phyloP scores from a whole-genome alignment of 495 filamentous ascomycete species.

The Tuber calosporum region DNA sequence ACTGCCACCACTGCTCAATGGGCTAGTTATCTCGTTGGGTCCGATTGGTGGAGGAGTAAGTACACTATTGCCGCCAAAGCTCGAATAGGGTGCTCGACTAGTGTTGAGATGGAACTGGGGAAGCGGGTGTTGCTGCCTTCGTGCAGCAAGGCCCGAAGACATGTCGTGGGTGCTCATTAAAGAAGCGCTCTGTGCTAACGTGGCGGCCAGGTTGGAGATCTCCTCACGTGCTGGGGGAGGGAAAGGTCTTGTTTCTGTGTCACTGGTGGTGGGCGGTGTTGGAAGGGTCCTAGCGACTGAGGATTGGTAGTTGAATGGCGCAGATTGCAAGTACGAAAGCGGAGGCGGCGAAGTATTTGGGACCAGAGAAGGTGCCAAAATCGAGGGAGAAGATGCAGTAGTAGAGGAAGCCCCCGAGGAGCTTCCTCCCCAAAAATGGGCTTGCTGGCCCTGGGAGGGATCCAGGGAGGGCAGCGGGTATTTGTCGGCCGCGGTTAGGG shows the following conservation, averaged over 20 bases:
- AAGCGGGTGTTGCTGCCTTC: constrained; percentile 37
- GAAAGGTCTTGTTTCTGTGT: constrained; percentile 33
- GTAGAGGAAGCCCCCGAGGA: constrained; percentile 36
- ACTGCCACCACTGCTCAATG: constrained; percentile 35
- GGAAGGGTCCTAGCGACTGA: constrained; percentile 32
- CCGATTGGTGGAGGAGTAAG: constrained; percentile 37
- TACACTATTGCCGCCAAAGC: constrained; percentile 27
- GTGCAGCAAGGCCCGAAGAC: constrained; percentile 37
- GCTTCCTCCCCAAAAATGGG: constrained; percentile 42
- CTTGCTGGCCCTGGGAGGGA: constrained; percentile 41
- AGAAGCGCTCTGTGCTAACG: constrained; percentile 33
- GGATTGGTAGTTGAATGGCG: constrained; percentile 26
- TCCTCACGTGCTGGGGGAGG: constrained; percentile 34
- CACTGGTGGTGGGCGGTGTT: constrained; percentile 38
- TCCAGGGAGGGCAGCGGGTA: constrained; percentile 41
- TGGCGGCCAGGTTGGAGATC: constrained; percentile 35
- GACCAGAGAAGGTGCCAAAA: constrained; percentile 28
- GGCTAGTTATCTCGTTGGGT: constrained; percentile 34
- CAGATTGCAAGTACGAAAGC: constrained; percentile 27
- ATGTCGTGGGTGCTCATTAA: constrained; percentile 39
- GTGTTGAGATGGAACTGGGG: constrained; percentile 39
- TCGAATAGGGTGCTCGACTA: constrained; percentile 30
- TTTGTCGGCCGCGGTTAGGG: constrained; percentile 36
- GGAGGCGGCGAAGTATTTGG: constrained; percentile 28
- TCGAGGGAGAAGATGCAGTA: constrained; percentile 32